phyloP scores from a whole-genome alignment of 1,284 basidiomycete genomes.

The Sanghuangporus weigelae region DNA sequence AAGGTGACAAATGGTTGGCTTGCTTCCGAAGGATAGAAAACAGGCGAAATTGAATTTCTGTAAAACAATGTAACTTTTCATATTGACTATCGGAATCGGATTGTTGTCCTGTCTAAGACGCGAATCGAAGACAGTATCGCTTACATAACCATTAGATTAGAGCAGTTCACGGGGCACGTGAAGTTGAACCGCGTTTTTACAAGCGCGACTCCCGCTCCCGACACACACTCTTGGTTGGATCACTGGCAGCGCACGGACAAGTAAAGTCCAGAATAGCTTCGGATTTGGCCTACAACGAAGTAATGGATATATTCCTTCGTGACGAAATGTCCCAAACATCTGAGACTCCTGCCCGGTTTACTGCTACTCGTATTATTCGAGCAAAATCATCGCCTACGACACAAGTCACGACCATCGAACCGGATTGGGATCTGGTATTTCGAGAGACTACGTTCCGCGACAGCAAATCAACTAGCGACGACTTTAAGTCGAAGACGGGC shows the following conservation, averaged over 20 bases:
- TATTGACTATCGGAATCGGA: neutral
- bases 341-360: neutral
- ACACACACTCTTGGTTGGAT: neutral
- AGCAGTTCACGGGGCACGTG: neutral
- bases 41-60: neutral
- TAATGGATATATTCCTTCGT: no score
- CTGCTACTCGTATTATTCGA: neutral
- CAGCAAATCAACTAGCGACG: neutral
- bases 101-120: neutral
- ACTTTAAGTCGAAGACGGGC: neutral
- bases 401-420: neutral
- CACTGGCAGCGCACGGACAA: neutral
- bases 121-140: neutral
- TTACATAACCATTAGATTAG: neutral
- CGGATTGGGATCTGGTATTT: neutral
- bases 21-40: slow-evolving; percentile 67
- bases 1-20: slow-evolving; percentile 85
- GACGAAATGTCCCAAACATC: neutral
- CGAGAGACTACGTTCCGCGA: no score
- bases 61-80: neutral
- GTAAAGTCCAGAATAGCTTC: neutral
- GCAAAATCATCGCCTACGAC: slow-evolving; percentile 3
- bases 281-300: no score
- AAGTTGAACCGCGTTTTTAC: neutral
- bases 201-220: neutral